A percentile compares a stretch with the other conserved stretches of the same genome.
Conservation (phyloP, 352 stramenopile species). For the Achlya hypogyna region DNA sequence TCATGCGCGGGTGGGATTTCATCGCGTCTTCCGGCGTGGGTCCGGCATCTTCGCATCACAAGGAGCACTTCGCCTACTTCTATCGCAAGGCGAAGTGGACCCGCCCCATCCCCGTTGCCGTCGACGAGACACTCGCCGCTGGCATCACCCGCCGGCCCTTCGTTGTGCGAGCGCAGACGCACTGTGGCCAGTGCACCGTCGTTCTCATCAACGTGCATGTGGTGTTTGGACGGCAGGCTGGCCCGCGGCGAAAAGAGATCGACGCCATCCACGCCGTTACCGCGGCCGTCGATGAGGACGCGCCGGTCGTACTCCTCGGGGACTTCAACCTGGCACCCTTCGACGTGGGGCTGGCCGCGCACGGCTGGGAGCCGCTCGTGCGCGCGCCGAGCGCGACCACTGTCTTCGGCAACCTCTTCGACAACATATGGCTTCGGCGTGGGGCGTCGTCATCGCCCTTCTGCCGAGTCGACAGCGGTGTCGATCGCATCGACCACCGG, state of each 20-base stretch:
- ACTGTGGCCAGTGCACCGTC: not conserved
- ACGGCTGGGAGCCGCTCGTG: slow-evolving; percentile 31
- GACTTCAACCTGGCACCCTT: slow-evolving; percentile 60
- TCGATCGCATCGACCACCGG: slow-evolving; percentile 51
- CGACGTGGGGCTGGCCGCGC: slow-evolving; percentile 24
- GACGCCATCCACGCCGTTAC: slow-evolving; percentile 30
- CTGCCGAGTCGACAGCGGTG: slow-evolving; percentile 31
- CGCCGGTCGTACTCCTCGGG: slow-evolving; percentile 47
- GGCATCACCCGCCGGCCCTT: slow-evolving; percentile 34
- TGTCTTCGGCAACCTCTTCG: slow-evolving; percentile 48
- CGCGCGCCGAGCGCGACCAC: slow-evolving; percentile 39
- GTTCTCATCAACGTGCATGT: slow-evolving; percentile 45
- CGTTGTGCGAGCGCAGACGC: slow-evolving; percentile 32
- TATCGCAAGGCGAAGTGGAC: slow-evolving; percentile 23
- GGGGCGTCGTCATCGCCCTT: too few species aligned
- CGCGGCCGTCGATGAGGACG: slow-evolving; percentile 23
- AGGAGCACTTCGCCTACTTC: slow-evolving; percentile 52
- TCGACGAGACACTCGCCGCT: slow-evolving; percentile 19
- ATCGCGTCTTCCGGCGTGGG: slow-evolving; percentile 38
- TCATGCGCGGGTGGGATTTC: slow-evolving; percentile 52
- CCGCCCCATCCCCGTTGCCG: slow-evolving; percentile 24
- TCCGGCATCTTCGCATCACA: slow-evolving; percentile 11
- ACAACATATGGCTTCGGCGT: slow-evolving; percentile 53
- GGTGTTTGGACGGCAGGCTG: slow-evolving; percentile 28
- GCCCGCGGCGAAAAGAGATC: slow-evolving; percentile 27